These are phyloP conservation scores for Camelina sativa DNA, from an alignment of 345 rosid species.

Conservation along the genomic window DNA sequence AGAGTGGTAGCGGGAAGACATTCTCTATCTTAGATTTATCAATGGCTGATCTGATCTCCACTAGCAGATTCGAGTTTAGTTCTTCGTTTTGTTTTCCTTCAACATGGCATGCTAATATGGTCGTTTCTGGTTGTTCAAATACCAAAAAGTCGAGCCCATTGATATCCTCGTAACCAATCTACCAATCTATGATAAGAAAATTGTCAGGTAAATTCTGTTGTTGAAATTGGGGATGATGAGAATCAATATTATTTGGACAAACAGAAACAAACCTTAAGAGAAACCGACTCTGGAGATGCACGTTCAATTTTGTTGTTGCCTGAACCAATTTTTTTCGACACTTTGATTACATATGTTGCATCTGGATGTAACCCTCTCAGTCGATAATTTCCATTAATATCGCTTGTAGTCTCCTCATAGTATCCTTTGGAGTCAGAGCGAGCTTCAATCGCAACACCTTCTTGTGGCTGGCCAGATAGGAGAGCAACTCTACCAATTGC, in stretches of 20 bases:
- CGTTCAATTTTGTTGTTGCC: constrained; percentile 72
- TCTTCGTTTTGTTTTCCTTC: constrained; percentile 67
- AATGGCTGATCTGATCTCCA: constrained; percentile 76
- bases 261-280: constrained; percentile 58
- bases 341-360: constrained; percentile 68
- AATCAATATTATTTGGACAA: background rate
- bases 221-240: constrained; percentile 16
- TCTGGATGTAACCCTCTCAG: constrained; percentile 87
- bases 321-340: constrained; percentile 60
- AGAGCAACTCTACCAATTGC: constrained; percentile 70
- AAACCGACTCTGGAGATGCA: constrained; percentile 77
- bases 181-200: constrained; percentile 57
- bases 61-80: constrained; percentile 59
- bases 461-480: constrained; percentile 85
- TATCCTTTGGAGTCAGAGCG: constrained; percentile 87
- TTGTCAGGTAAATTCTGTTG: constrained; percentile 8
- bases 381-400: constrained; percentile 80
- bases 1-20: constrained; percentile 79
- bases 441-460: constrained; percentile 89
- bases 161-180: constrained; percentile 75
- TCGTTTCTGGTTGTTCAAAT: constrained; percentile 88
- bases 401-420: constrained; percentile 87
- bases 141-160: constrained; percentile 74
- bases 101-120: constrained; percentile 80
- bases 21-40: constrained; percentile 66